Conservation (phyloP, 306 rosid genomes). For the Glycine tomentella region DNA sequence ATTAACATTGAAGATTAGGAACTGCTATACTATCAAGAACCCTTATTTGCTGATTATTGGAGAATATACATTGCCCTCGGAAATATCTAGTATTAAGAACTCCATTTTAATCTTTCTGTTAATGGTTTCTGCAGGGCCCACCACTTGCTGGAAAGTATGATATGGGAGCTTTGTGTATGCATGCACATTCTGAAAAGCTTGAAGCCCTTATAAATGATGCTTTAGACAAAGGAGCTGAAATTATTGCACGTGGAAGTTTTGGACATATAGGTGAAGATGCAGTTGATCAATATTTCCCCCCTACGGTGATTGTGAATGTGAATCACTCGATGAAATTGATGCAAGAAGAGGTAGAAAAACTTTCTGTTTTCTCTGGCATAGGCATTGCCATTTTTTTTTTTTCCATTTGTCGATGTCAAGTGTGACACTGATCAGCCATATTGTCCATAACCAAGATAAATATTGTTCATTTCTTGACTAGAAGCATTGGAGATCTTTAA, state of each 20-base stretch:
- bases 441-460: neutral
- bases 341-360: conserved; percentile 93
- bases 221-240: conserved; percentile 86
- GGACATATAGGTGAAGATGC: conserved; percentile 93
- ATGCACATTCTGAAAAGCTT: conserved; percentile 96
- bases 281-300: conserved; percentile 91
- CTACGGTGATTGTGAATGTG: conserved; percentile 86
- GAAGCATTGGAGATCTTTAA: conserved; percentile 40
- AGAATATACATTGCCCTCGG: neutral
- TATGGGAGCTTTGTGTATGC: conserved; percentile 97
- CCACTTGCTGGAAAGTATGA: conserved; percentile 89
- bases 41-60: neutral
- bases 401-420: neutral
- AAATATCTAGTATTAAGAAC: conserved; percentile 11
- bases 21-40: neutral
- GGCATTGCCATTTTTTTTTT: conserved; percentile 8
- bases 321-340: conserved; percentile 91
- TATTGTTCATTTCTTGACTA: conserved; percentile 14
- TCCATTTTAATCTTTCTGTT: conserved; percentile 11
- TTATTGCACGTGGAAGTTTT: conserved; percentile 85
- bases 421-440: neutral
- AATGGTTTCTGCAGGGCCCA: conserved; percentile 73
- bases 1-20: conserved; percentile 21
- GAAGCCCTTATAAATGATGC: conserved; percentile 86
- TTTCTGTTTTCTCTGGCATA: conserved; percentile 9